These are phyloP conservation scores for Polymyxa betae DNA, from an alignment of 208 protist species.

Conservation along the genomic window DNA sequence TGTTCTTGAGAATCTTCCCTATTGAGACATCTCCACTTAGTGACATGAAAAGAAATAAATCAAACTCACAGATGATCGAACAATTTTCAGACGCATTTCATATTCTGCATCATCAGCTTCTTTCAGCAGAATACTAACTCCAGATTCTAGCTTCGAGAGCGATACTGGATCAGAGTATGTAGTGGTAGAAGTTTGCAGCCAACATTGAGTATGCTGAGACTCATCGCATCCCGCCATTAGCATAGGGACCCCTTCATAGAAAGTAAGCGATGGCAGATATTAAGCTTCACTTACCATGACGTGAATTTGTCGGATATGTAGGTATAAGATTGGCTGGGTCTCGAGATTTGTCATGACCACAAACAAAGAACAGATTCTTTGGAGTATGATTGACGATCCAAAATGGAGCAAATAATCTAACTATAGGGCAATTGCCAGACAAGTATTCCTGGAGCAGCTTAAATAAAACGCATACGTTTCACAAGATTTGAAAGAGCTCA, in stretches of 20 bases:
- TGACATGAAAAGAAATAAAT: not conserved
- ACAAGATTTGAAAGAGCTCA: not conserved
- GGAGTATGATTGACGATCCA: slow-evolving; percentile 47
- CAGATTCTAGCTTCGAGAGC: slow-evolving; percentile 5
- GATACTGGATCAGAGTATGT: not conserved
- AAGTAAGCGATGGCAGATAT: not conserved
- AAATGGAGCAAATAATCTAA: not conserved
- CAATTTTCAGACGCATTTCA: slow-evolving; percentile 27
- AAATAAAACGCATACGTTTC: not conserved
- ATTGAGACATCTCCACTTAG: not conserved
- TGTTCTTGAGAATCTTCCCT: slow-evolving; percentile 12
- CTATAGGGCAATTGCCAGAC: not conserved
- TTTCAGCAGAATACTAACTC: not conserved
- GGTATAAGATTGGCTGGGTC: not conserved
- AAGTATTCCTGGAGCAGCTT: not conserved
- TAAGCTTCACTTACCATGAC: not conserved
- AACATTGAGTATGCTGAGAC: not conserved
- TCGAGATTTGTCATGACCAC: not conserved
- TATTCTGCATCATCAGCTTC: not conserved
- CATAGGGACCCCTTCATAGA: not conserved
- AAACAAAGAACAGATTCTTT: not conserved
- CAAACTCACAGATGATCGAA: not conserved
- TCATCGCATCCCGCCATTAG: slow-evolving; percentile 38
- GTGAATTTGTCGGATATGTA: slow-evolving; percentile 5
- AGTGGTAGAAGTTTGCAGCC: not conserved